Base-by-base conservation (phyloP, 148 eudicot species). In the Silene latifolia region DNA sequence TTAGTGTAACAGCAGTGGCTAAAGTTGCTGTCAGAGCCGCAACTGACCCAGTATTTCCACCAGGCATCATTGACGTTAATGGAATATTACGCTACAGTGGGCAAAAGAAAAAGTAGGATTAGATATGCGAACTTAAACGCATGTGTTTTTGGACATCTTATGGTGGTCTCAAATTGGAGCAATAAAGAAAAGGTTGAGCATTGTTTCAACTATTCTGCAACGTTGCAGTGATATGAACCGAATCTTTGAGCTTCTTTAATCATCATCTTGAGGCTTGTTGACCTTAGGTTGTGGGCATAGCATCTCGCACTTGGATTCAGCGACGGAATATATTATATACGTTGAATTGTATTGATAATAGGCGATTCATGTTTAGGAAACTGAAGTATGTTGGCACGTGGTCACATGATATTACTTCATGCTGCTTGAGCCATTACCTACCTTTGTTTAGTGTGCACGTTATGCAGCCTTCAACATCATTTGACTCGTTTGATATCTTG, bases 21-120 rank as follows among this genome's bases (percentile, higher is more conserved):
- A 88, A 80, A 70, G 93, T 91, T 35, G 86, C 91, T 21, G 84
- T 89, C 17, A 81, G 97, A 87, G 97, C 91, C n/a, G 97, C 93
- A 54, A 86, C 87, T 24, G 97, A 91, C 77, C 90, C 90, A 69
- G 93, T 88, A 17, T 91, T 91, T 74, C 97, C 97, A 15, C 97
- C 97, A 15, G 97, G 97, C 62, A 87, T 91, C 1, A 72, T 91
- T 10, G 97, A 91, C 74, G 91, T 88, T 25, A 66, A 84, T 76
- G 97, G 97, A 56, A 83, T 91, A 58, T 6, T 80, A 48, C 88
- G 90, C 7, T 88, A 89, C 76, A 82, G 97, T 70, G 84, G 87
- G 62, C 89, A 87, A 69, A 84, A 81, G 82, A 80, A 72, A 51
- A 75, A 70, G 75, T 75, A 80, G 75, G 59, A 62, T 64, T 53